Evolutionary conservation across 2,329 filamentous ascomycete genomes (phyloP).

Genomic region (Epichloe coenophiala): DNA sequence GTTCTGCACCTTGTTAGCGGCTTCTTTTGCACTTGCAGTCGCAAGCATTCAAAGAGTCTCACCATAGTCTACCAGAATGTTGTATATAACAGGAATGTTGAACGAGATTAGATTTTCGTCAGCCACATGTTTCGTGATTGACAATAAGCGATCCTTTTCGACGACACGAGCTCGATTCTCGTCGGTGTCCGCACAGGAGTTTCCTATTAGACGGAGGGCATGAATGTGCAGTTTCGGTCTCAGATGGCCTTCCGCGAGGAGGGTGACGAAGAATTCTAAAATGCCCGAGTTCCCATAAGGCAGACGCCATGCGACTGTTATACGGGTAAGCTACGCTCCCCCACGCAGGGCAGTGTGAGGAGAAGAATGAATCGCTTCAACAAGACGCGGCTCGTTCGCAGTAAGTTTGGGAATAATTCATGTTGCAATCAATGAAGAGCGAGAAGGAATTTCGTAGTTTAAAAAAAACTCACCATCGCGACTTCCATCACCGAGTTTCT

Average conservation of each 20-base stretch:
- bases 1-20: constrained; percentile 26
- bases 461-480: constrained; percentile 34
- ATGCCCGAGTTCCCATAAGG: constrained; percentile 45
- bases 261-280: constrained; percentile 39
- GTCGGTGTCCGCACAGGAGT: constrained; percentile 50
- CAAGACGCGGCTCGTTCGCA: too few species aligned
- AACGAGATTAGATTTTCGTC: constrained; percentile 36
- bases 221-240: constrained; percentile 36
- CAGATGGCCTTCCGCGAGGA: constrained; percentile 27
- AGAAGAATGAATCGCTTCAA: background rate
- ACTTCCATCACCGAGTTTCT: constrained; percentile 41
- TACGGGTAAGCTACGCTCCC: constrained; percentile 1
- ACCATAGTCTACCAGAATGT: constrained; percentile 52
- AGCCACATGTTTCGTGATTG: constrained; percentile 34
- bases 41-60: constrained; percentile 10
- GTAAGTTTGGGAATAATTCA: too few species aligned
- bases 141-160: constrained; percentile 30
- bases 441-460: too few species aligned
- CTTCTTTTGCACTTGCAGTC: background rate
- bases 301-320: constrained; percentile 39
- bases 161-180: constrained; percentile 45
- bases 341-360: background rate
- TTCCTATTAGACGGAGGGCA: constrained; percentile 43
- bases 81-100: constrained; percentile 46
- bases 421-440: too few species aligned